Evolutionary conservation across 805 yeast species (phyloP).

Genomic region (Candida loeiensis): DNA sequence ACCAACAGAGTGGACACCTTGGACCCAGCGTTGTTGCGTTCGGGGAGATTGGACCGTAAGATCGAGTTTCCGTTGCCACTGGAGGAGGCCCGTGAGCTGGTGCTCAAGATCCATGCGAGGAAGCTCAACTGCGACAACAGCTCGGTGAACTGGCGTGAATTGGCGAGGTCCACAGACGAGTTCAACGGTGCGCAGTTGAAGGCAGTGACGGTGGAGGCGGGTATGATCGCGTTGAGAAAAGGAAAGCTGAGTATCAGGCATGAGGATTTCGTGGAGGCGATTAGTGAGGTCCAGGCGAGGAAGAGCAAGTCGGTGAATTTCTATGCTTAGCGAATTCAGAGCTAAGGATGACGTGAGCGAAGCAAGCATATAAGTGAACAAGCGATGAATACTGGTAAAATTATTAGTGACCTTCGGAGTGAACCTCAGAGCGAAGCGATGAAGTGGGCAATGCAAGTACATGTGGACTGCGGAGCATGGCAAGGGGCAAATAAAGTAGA

Average conservation of each 20-base stretch:
- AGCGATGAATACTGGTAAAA: neutral
- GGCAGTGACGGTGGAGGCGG: constrained; percentile 99
- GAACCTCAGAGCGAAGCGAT: too few species aligned
- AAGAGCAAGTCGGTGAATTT: constrained; percentile 92
- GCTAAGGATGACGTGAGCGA: neutral
- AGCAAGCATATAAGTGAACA: neutral
- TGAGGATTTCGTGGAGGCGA: constrained; percentile 97
- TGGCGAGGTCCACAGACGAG: constrained; percentile 97
- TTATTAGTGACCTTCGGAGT: too few species aligned
- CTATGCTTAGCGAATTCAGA: constrained; percentile 60
- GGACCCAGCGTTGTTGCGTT: constrained; percentile 97
- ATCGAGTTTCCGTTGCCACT: constrained; percentile 97
- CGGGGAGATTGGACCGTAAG: constrained; percentile 97
- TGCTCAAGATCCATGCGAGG: constrained; percentile 94
- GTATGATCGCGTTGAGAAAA: constrained; percentile 97
- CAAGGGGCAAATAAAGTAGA: too few species aligned
- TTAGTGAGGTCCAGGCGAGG: constrained; percentile 97
- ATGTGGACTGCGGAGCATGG: too few species aligned
- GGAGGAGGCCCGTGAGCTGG: constrained; percentile 96
- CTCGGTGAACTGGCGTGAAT: constrained; percentile 94
- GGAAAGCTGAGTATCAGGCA: constrained; percentile 90
- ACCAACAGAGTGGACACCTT: constrained; percentile 98
- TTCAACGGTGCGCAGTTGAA: constrained; percentile 98
- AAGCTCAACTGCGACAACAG: constrained; percentile 87
- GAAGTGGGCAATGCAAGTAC: too few species aligned